These are phyloP conservation scores for Artemisia tridentata DNA, from an alignment of 129 eudicot genomes.

Conservation along the genomic window DNA sequence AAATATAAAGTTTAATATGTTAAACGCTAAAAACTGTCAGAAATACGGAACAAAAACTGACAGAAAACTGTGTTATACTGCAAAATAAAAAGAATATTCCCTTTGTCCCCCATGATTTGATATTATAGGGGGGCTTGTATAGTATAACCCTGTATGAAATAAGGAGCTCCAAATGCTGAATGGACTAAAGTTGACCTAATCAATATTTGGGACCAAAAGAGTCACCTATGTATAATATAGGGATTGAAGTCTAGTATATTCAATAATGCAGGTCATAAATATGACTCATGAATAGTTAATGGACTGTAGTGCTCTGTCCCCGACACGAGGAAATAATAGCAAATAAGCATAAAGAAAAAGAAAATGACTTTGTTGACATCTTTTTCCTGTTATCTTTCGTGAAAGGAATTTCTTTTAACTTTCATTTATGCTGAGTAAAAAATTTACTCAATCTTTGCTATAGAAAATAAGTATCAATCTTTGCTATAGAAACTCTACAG, in stretches of 20 bases:
- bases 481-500: neutral
- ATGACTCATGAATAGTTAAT: conserved; percentile 11
- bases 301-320: conserved; percentile 11
- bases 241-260: neutral
- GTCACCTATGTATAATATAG: conserved; percentile 6
- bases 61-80: too few species aligned
- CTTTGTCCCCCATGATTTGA: too few species aligned
- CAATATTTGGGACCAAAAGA: conserved; percentile 1
- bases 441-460: neutral
- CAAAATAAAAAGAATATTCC: too few species aligned
- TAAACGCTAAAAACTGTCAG: too few species aligned
- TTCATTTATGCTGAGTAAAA: neutral
- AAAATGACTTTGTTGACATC: conserved; percentile 26
- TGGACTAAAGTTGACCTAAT: neutral
- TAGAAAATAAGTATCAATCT: neutral
- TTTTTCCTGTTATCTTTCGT: conserved; percentile 17
- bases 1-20: neutral
- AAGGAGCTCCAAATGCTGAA: neutral
- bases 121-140: too few species aligned
- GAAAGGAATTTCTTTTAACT: conserved; percentile 12
- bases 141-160: too few species aligned
- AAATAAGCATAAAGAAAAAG: conserved; percentile 18
- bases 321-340: conserved; percentile 17
- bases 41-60: too few species aligned
- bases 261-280: neutral